Conservation (phyloP, 2,329 filamentous ascomycete species). For the Tolypocladium tundrense region DNA sequence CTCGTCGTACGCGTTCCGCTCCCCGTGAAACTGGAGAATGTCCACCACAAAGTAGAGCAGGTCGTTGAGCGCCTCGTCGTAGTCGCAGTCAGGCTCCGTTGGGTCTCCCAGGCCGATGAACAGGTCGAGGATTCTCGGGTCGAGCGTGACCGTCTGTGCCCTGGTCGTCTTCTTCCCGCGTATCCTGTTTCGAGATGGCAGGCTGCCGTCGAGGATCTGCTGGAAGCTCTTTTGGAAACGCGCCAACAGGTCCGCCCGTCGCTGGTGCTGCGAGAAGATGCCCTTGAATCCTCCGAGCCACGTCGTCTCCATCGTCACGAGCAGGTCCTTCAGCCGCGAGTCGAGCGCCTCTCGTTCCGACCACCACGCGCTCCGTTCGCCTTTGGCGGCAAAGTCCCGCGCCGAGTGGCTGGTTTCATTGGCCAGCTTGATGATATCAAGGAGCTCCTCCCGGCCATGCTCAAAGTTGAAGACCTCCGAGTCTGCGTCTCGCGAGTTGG, state of each 20-base stretch:
- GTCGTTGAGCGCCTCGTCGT: conserved; percentile 86
- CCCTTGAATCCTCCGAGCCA: conserved; percentile 95
- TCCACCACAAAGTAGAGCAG: conserved; percentile 94
- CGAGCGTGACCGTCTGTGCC: conserved; percentile 35
- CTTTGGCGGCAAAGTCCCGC: conserved; percentile 62
- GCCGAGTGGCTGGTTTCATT: conserved; percentile 73
- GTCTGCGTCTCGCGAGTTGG: conserved; percentile 70
- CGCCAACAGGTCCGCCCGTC: conserved; percentile 53
- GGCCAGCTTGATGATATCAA: conserved; percentile 70
- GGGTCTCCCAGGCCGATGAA: conserved; percentile 79
- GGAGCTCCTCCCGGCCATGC: conserved; percentile 67
- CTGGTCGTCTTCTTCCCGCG: conserved; percentile 42
- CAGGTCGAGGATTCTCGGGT: conserved; percentile 64
- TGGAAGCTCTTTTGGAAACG: conserved; percentile 73
- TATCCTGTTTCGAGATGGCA: conserved; percentile 68
- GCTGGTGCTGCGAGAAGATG: conserved; percentile 70
- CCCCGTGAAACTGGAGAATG: conserved; percentile 91
- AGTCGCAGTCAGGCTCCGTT: conserved; percentile 54
- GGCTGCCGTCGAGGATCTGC: conserved; percentile 67
- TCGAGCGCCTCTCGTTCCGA: conserved; percentile 73
- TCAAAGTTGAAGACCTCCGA: conserved; percentile 73
- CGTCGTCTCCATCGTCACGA: conserved; percentile 79
- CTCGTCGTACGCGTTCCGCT: conserved; percentile 94
- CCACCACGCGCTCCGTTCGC: conserved; percentile 82
- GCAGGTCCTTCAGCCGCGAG: conserved; percentile 60